phyloP scores from a whole-genome alignment of 2,329 filamentous ascomycete species.

The Stagonosporopsis chrysanthemi region DNA sequence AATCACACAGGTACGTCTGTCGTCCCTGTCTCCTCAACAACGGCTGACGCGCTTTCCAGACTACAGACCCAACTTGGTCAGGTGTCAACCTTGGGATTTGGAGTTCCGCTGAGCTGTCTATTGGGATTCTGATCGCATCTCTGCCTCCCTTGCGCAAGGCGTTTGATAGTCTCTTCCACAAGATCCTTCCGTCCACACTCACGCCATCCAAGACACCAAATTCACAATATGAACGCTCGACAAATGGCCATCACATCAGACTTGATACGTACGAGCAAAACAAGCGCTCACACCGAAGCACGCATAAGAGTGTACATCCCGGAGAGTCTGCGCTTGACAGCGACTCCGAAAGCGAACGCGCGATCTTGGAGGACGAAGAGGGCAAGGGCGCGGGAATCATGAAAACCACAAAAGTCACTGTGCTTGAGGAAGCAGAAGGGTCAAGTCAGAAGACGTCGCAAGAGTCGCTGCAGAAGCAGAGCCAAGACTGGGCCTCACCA shows the following conservation, averaged over 20 bases:
- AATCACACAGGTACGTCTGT: conserved; percentile 10
- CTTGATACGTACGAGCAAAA: conserved; percentile 22
- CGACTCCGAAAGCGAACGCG: conserved; percentile 38
- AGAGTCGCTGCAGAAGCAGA: conserved; percentile 16
- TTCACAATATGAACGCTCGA: conserved; percentile 19
- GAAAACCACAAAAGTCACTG: conserved; percentile 35
- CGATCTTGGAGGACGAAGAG: conserved; percentile 34
- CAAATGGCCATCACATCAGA: conserved; percentile 21
- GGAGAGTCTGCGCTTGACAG: conserved; percentile 34
- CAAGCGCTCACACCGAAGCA: conserved; percentile 12
- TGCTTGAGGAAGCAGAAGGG: conserved; percentile 19
- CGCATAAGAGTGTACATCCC: conserved; percentile 10
- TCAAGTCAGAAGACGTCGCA: conserved; percentile 7
- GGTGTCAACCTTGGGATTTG: conserved; percentile 38
- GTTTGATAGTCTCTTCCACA: conserved; percentile 30
- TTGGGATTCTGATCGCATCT: conserved; percentile 34
- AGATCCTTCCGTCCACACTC: conserved; percentile 26
- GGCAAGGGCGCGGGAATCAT: conserved; percentile 30
- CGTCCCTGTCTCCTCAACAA: background rate
- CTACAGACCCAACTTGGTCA: conserved; percentile 36
- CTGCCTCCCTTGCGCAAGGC: conserved; percentile 38
- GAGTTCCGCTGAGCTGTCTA: conserved; percentile 32
- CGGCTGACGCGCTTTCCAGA: conserved; percentile 6
- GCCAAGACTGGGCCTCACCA: conserved; percentile 18
- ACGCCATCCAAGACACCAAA: conserved; percentile 12